These are phyloP conservation scores for Juglanconis sp. DNA, from an alignment of 2,329 filamentous ascomycete genomes.

Conservation along the genomic window DNA sequence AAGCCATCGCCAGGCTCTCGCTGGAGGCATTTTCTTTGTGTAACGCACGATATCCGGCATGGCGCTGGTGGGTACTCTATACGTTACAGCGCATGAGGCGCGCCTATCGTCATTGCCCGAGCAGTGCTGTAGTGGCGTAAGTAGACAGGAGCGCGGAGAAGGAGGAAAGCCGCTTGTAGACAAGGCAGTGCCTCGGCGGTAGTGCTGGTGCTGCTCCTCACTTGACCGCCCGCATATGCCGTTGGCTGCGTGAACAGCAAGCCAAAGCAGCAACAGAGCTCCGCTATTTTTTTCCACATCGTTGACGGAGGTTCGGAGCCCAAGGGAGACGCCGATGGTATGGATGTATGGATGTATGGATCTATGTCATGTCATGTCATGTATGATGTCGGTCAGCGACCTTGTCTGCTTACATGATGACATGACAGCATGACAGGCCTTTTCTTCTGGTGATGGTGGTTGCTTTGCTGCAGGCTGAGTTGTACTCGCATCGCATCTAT, in stretches of 20 bases:
- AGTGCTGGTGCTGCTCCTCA: background rate
- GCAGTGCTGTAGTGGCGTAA: background rate
- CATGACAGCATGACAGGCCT: background rate
- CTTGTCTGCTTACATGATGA: background rate
- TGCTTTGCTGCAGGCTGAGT: slow-evolving; percentile 1
- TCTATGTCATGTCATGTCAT: background rate
- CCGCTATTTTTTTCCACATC: no score
- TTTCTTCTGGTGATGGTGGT: background rate
- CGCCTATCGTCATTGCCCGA: background rate
- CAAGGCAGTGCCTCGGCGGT: no score
- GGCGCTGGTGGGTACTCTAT: no score
- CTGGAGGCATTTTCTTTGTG: no score
- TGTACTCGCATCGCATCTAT: background rate
- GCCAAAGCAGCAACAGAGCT: no score
- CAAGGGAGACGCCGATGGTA: no score
- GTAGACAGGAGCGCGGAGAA: no score
- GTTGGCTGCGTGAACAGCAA: background rate
- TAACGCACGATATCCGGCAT: no score
- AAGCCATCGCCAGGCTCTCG: no score
- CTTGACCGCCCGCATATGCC: slow-evolving; percentile 1
- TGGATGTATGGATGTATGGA: no score
- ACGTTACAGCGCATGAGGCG: background rate
- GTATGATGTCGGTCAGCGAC: background rate
- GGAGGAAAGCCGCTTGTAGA: no score
- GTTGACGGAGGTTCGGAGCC: no score